Evolutionary conservation across 2,329 filamentous ascomycete species (phyloP), one percentile per base, ranked within the genome.

Genomic region (Clarireedia homoeocarpa): DNA sequence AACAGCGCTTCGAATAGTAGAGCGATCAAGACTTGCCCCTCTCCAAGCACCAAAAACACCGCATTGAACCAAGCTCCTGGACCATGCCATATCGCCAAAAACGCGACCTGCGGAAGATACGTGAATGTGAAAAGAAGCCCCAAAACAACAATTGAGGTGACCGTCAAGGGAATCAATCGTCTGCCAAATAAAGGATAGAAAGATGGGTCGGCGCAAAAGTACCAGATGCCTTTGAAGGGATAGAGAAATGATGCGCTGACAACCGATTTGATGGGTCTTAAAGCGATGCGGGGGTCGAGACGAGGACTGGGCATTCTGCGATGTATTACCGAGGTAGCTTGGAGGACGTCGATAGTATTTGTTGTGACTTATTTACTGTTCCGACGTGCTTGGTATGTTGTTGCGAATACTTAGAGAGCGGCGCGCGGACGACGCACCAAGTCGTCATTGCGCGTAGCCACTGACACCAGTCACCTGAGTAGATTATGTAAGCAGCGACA

Each of bases 11-110:
- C 88, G 60, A 91, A 91, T 1, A 91, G 73, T 12, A 69, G 46
- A 2, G 66, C 65, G 51, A 69, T 63, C 17, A 66, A 20, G 1
- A 69, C 58, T 39, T 66, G 63, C 14, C 68, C 87, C 65, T 91
- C 86, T 46, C 89, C 89, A n/a, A 99, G 77, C 0, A 96, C 89
- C 48, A 97, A 76, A 60, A 97, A 85, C 0, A 89, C 84, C 2
- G 88, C 91, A 65, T 90, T 96, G 56, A 96, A 73, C 88, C 90
- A 95, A n/a, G 94, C 94, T 30, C 85, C 85, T 58, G 83, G 80
- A 23, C 88, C 88, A 65, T 97, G 91, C 70, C 96, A 97, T 63
- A 97, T 82, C 15, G 88, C 85, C 23, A 99, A 80, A 66, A 99
- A 89, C 1, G 89, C 88, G 55, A 90, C 90, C 69, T 97, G 89